Evolutionary conservation across 192 early-diverging fungal genomes (phyloP).

Genomic region (Coemansia umbellata): DNA sequence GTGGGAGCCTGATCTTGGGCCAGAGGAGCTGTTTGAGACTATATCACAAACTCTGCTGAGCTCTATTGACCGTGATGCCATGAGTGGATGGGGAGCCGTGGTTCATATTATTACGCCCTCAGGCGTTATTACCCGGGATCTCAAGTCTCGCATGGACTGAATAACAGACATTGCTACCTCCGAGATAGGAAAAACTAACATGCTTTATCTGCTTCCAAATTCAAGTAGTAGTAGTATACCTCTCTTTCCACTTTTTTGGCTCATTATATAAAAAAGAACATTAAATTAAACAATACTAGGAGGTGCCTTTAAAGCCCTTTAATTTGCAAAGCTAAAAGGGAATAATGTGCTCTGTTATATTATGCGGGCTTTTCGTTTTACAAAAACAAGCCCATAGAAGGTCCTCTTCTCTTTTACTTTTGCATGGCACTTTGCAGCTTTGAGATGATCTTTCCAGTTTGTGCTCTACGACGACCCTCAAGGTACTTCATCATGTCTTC

Average conservation of each 20-base stretch:
- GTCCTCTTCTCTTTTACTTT: too few relatives aligned
- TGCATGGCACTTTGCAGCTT: slow-evolving; percentile 45
- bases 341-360: too few relatives aligned
- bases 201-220: slow-evolving; percentile 3
- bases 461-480: slow-evolving; percentile 65
- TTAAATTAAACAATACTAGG: not conserved
- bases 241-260: too few relatives aligned
- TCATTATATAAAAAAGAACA: not conserved
- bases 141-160: slow-evolving; percentile 69
- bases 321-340: too few relatives aligned
- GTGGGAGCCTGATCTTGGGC: slow-evolving; percentile 97
- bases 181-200: not conserved
- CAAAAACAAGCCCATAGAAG: too few relatives aligned
- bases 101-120: slow-evolving; percentile 91
- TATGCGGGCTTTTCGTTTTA: too few relatives aligned
- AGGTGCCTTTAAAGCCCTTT: not conserved
- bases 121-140: slow-evolving; percentile 78
- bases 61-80: slow-evolving; percentile 90
- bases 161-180: not conserved
- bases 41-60: slow-evolving; percentile 92
- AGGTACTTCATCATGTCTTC: slow-evolving; percentile 78
- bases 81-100: slow-evolving; percentile 95
- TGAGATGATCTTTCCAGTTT: slow-evolving; percentile 47
- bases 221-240: too few relatives aligned
- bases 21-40: slow-evolving; percentile 96